Base-by-base conservation (phyloP, 805 yeast species). In the Metschnikowia kofuensis region DNA sequence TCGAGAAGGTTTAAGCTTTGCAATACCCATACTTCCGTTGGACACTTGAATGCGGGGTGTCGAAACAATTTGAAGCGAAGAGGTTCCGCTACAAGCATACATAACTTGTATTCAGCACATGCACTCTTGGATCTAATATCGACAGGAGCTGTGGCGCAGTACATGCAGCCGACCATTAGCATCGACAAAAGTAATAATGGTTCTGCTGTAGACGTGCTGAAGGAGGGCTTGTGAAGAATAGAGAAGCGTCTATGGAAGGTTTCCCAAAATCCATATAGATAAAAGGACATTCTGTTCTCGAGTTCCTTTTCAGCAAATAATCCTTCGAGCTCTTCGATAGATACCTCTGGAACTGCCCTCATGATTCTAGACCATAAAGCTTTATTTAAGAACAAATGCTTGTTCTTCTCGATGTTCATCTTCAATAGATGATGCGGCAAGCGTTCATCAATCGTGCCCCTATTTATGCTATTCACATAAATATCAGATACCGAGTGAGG, bases 1-100 rank as follows among this genome's bases (percentile, higher is more conserved):
- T 89, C 96, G n/a, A 89, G 63, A 53, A 89, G 62, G 47, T 86
- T 65, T 52, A 89, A 72, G 56, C 88, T 75, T 64, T 89, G 96
- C 42, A 89, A 73, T 9, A 89, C 79, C 85, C 91, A 89, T 8
- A 85, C 69, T 53, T 76, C 76, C 0, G 89, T 85, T 0, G 96
- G 96, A 0, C 95, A 85, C 49, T 78, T 80, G 62, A 87, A 88
- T 46, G 82, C 87, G 7, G 82, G 81, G 42, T 84, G 79, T 35
- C 85, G 79, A 60, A 89, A 89, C 3, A 89, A 74, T 30, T 78
- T 67, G 78, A 84, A 85, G 45, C 96, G 68, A 29, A 89, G 65
- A 0, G 95, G 85, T 38, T 64, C 74, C 0, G 83, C 79, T 10
- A 83, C 72, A 45, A 59, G 55, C 54, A 71, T 65, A 8, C 82